Percentiles rank a stretch among this genome's conserved stretches.
These are phyloP conservation scores for Lentinula novae-zelandiae DNA, from an alignment of 1,284 basidiomycete genomes.

Conservation along the genomic window DNA sequence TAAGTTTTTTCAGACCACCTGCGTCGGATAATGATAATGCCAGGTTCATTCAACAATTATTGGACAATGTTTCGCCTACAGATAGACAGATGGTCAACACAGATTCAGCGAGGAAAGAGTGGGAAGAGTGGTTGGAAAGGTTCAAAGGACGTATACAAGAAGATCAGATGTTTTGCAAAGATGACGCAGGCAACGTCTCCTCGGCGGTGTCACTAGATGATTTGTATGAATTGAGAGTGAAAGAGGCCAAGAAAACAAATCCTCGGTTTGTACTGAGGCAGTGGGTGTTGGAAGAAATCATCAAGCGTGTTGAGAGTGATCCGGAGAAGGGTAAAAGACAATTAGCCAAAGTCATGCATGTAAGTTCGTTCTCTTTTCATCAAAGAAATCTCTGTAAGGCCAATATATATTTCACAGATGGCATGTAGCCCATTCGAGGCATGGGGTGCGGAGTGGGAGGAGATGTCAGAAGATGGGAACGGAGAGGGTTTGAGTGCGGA, in stretches of 20 bases:
- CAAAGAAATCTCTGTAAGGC: neutral
- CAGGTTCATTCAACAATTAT: constrained; percentile 48
- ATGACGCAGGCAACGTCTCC: constrained; percentile 21
- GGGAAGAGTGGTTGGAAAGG: constrained; percentile 63
- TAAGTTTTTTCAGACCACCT: constrained; percentile 63
- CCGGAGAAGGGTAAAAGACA: constrained; percentile 53
- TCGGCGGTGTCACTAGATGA: constrained; percentile 17
- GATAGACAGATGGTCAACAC: constrained; percentile 41
- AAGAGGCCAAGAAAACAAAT: constrained; percentile 55
- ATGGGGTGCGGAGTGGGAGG: constrained; percentile 67
- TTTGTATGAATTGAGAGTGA: constrained; percentile 38
- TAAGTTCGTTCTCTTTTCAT: constrained; percentile 27
- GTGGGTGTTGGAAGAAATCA: constrained; percentile 91
- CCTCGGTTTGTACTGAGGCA: constrained; percentile 89
- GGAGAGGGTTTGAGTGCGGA: constrained; percentile 47
- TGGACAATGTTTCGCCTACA: constrained; percentile 36
- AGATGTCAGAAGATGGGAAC: constrained; percentile 48
- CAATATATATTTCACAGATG: constrained; percentile 50
- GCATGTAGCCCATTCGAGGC: constrained; percentile 73
- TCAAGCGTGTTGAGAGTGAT: constrained; percentile 67
- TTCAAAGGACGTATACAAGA: constrained; percentile 61
- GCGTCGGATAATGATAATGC: constrained; percentile 17
- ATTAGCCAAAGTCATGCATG: constrained; percentile 73
- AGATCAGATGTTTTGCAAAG: constrained; percentile 43
- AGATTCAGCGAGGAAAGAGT: constrained; percentile 40